Percentiles rank a stretch among this genome's conserved stretches.
Conservation (phyloP, 139 green algal species). For the Chlamydomonas sp. region DNA sequence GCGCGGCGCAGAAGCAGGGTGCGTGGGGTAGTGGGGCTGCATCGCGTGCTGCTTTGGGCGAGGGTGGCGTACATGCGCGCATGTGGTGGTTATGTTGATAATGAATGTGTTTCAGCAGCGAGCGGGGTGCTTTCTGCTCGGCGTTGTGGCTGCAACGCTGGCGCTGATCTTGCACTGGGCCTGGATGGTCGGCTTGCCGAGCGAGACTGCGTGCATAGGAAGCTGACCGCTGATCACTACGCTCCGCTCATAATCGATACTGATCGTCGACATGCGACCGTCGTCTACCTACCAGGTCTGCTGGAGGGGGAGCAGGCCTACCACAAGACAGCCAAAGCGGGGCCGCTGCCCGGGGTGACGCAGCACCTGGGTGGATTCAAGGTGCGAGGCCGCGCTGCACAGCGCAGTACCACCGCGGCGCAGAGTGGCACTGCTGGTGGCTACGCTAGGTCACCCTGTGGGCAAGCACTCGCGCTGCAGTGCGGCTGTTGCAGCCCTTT, state of each 20-base stretch:
- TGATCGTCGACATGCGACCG: no score
- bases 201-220: no score
- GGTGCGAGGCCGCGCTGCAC: background rate
- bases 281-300: background rate
- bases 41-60: background rate
- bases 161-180: no score
- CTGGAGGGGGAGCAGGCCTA: slow-evolving; percentile 40
- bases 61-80: no score
- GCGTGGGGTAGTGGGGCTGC: background rate
- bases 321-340: slow-evolving; percentile 16
- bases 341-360: slow-evolving; percentile 34
- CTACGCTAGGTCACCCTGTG: background rate
- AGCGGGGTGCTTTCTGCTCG: no score
- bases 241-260: no score
- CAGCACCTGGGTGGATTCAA: slow-evolving; percentile 19
- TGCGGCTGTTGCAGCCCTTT: background rate
- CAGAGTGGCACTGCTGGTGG: background rate
- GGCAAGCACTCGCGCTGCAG: background rate
- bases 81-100: background rate
- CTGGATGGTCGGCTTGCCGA: no score
- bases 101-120: no score
- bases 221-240: no score
- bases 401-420: background rate
- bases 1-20: slow-evolving; percentile 34
- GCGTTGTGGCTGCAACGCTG: no score